Evolutionary conservation across 305 asterid genomes (phyloP), one percentile per base, ranked within the genome.

Genomic region (Solanum chacoense): DNA sequence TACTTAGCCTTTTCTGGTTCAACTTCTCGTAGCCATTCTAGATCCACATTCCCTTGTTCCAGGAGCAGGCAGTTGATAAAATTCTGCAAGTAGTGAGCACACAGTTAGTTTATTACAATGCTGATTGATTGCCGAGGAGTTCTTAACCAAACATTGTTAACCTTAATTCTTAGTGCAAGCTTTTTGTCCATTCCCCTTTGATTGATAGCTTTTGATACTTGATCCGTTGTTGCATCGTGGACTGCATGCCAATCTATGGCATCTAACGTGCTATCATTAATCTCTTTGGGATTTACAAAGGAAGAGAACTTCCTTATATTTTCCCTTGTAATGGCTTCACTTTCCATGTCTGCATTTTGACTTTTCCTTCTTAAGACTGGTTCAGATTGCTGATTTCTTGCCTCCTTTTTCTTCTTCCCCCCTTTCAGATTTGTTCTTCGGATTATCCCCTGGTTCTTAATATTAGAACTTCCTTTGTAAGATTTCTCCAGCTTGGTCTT

Each of bases 11-110:
- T 81, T 28, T 90, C 85, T 24, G 93, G 92, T 22, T 92, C 93
- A 35, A 90, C 94, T 36, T 91, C 91, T 86, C 94, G 85, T 45
- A 95, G 78, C 95, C 96, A 95, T 81, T 94, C 96, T 73, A 95
- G 89, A 76, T 94, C 89, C 72, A 92, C 88, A 84, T 89, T 89
- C 24, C 93, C 92, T 69, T 89, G 92, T 77, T 93, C 89, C 67
- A 67, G 77, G 28, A 71, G 28, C 45, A 91, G 74, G 5, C 84
- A 29, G 34, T 92, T n/a, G 28, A 94, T 92, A 85, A 91, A 92
- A 63, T 67, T 34, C 96, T 94, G 90, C 50, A 80, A 31, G 59
- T 73, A 36, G 26, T 86, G 36, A 80, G 78, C 67, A 55, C 24
- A 18, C 88, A 87, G 13, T 42, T 18, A 42, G 73, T 38, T 87